Percentiles rank a stretch among this genome's conserved stretches.
Conservation (phyloP, 192 early-diverging fungal species). For the Piromyces finnis region DNA sequence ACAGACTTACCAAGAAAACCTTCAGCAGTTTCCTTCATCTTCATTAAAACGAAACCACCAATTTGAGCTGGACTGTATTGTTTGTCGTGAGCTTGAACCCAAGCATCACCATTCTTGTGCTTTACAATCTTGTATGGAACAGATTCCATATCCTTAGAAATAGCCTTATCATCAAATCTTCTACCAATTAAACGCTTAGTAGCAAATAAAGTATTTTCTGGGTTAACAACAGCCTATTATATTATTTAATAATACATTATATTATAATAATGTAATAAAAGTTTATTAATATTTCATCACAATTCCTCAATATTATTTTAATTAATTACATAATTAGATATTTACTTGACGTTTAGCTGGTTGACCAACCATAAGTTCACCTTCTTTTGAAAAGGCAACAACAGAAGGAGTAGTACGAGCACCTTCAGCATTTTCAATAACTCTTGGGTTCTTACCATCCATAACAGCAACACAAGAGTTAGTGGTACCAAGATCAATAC, state of each 20-base stretch:
- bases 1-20: slow-evolving; percentile 56
- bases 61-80: slow-evolving; percentile 92
- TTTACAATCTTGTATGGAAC: slow-evolving; percentile 90
- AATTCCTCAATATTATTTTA: too few species aligned
- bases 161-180: slow-evolving; percentile 69
- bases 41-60: slow-evolving; percentile 89
- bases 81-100: slow-evolving; percentile 88
- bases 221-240: slow-evolving; percentile 75
- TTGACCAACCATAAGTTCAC: slow-evolving; percentile 85
- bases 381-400: slow-evolving; percentile 90
- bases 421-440: slow-evolving; percentile 95
- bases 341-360: slow-evolving; percentile 85
- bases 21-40: slow-evolving; percentile 97
- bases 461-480: slow-evolving; percentile 99
- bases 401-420: slow-evolving; percentile 91
- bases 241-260: too few species aligned
- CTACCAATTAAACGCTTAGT: slow-evolving; percentile 95
- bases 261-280: too few species aligned
- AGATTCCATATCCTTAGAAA: slow-evolving; percentile 74
- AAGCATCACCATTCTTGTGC: slow-evolving; percentile 94
- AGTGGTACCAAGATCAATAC: slow-evolving; percentile 98
- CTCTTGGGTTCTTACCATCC: slow-evolving; percentile 93
- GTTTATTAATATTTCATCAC: too few species aligned
- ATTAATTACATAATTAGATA: too few species aligned
- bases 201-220: slow-evolving; percentile 94